A percentile compares a stretch with the other conserved stretches of the same genome.
Evolutionary conservation across 1,284 basidiomycete species (phyloP).

Genomic region (Malassezia nana): DNA sequence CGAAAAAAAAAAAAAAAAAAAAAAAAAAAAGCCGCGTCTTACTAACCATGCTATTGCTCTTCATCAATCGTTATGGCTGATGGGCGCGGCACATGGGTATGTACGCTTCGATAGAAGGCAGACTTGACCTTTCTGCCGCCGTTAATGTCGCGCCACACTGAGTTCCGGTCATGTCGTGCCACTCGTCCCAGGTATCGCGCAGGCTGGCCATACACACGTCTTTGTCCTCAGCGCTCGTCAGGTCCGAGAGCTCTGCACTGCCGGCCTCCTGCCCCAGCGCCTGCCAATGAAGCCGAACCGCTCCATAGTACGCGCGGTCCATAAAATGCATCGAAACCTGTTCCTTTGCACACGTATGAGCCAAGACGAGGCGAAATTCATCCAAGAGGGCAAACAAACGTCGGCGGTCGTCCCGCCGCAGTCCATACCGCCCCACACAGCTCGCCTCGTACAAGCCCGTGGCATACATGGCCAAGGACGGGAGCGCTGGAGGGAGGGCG

Average conservation of each 20-base stretch:
- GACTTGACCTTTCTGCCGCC: not conserved
- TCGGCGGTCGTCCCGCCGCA: not conserved
- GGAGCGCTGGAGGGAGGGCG: not conserved
- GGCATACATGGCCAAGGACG: conserved; percentile 9
- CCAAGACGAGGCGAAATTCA: conserved; percentile 13
- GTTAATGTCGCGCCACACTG: not conserved
- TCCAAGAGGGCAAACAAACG: conserved; percentile 3
- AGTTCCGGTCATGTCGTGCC: not conserved
- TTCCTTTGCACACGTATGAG: conserved; percentile 1
- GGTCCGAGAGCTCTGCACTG: not conserved
- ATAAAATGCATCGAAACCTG: not conserved
- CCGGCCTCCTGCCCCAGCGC: not conserved
- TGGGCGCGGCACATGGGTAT: conserved; percentile 16
- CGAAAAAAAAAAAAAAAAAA: too few relatives aligned
- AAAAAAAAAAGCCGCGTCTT: conserved; percentile 3
- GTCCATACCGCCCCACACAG: not conserved
- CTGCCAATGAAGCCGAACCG: not conserved
- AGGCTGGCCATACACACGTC: not conserved
- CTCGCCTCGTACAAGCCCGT: conserved; percentile 8
- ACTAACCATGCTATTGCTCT: conserved; percentile 16
- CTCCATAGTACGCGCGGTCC: conserved; percentile 8
- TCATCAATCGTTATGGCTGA: conserved; percentile 14
- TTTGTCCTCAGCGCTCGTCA: not conserved
- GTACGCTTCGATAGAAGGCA: not conserved
- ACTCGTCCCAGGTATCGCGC: not conserved